Conservation (phyloP, 495 filamentous ascomycete genomes). For the Talaromyces stipitatus region DNA sequence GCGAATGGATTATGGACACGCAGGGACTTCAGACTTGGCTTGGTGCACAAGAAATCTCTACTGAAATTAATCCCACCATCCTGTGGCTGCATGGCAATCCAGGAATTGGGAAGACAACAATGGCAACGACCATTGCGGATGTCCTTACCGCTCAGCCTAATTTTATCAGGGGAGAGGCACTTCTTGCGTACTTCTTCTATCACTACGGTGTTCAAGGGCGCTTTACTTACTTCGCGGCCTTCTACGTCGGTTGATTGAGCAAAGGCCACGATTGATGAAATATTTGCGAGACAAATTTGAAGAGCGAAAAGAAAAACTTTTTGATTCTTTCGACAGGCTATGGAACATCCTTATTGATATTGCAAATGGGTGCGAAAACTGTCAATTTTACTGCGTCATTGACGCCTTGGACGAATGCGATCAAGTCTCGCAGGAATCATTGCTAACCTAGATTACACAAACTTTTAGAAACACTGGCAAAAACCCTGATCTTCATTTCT, state of each 20-base stretch:
- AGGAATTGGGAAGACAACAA: slow-evolving; percentile 22
- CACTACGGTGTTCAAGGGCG: slow-evolving; percentile 11
- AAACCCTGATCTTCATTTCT: slow-evolving; percentile 14
- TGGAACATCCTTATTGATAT: slow-evolving; percentile 15
- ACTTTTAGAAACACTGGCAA: slow-evolving; percentile 8
- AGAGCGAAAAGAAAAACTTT: slow-evolving; percentile 13
- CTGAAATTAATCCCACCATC: slow-evolving; percentile 4
- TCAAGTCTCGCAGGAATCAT: slow-evolving; percentile 6
- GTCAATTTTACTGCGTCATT: slow-evolving; percentile 16
- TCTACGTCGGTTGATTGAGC: slow-evolving; percentile 18
- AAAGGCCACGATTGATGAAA: slow-evolving; percentile 11
- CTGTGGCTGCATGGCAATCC: slow-evolving; percentile 20
- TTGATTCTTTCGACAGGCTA: slow-evolving; percentile 20
- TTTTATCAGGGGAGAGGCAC: slow-evolving; percentile 4
- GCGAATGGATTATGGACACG: slow-evolving; percentile 19
- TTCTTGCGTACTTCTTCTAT: slow-evolving; percentile 23
- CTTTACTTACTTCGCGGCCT: slow-evolving; percentile 17
- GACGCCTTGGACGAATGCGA: slow-evolving; percentile 25
- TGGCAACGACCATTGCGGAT: slow-evolving; percentile 15
- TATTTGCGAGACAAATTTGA: slow-evolving; percentile 15
- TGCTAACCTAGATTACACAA: slow-evolving; percentile 12
- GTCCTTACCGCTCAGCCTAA: slow-evolving; percentile 9
- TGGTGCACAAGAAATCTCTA: background rate
- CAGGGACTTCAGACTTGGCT: slow-evolving; percentile 14
- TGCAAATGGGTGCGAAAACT: background rate